Conservation (phyloP, 139 green algal species). For the Desmodesmus armatus region DNA sequence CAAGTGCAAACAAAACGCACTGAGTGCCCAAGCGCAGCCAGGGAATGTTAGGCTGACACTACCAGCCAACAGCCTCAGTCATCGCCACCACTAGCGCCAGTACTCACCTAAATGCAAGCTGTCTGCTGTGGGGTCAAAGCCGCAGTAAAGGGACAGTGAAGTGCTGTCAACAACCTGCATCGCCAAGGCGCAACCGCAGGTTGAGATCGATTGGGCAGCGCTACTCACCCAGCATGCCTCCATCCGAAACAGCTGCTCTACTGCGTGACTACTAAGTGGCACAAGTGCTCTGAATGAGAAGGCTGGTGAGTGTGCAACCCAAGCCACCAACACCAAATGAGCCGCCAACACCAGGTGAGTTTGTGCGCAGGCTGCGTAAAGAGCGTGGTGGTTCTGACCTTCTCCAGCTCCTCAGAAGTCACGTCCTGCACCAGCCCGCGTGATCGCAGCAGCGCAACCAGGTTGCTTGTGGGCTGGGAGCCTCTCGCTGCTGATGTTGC, state of each 20-base stretch:
- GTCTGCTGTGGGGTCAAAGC: conserved; percentile 98
- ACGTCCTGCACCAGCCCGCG: conserved; percentile 86
- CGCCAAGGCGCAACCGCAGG: neutral
- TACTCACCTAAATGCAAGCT: conserved; percentile 85
- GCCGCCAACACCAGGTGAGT: no score
- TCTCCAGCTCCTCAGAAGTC: conserved; percentile 78
- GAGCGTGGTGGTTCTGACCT: no score
- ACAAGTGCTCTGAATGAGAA: no score
- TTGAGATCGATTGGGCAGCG: neutral
- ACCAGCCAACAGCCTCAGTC: neutral
- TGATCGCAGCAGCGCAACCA: conserved; percentile 73
- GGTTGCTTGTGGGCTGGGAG: conserved; percentile 11
- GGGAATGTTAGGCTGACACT: no score
- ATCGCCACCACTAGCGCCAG: neutral
- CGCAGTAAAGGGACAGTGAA: conserved; percentile 91
- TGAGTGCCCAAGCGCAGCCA: no score
- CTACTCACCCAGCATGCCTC: neutral
- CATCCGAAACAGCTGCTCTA: no score
- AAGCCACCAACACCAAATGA: no score
- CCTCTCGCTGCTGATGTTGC: conserved; percentile 8
- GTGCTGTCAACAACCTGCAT: conserved; percentile 43
- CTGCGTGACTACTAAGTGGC: no score
- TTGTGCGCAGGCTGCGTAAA: no score
- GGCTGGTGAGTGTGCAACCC: neutral
- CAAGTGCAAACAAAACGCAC: no score